These are phyloP conservation scores for Sisymbrium altissimum DNA, from an alignment of 345 rosid species.

Conservation along the genomic window DNA sequence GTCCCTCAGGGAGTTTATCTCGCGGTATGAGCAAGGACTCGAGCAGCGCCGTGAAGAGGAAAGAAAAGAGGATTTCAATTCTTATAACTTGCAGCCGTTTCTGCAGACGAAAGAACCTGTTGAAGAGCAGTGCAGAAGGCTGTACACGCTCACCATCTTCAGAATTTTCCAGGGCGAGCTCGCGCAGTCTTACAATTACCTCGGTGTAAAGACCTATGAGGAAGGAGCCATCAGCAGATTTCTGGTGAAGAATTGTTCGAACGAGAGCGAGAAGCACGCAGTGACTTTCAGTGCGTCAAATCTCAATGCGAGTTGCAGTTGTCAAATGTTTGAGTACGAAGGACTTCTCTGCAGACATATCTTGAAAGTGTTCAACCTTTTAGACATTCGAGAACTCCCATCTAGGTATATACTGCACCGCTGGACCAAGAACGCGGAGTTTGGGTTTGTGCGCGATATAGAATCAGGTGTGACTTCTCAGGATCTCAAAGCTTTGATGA, in stretches of 20 bases:
- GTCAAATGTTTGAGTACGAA: slow-evolving; percentile 90
- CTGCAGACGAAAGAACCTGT: slow-evolving; percentile 71
- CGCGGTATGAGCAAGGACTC: slow-evolving; percentile 62
- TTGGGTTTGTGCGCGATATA: slow-evolving; percentile 46
- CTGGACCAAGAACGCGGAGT: slow-evolving; percentile 80
- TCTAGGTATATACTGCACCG: slow-evolving; percentile 66
- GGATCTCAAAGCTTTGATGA: slow-evolving; percentile 64
- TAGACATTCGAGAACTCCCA: slow-evolving; percentile 72
- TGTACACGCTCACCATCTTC: slow-evolving; percentile 68
- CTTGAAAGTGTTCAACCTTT: slow-evolving; percentile 63
- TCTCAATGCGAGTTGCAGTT: slow-evolving; percentile 62
- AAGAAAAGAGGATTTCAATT: slow-evolving; percentile 74
- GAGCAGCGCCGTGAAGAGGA: slow-evolving; percentile 78
- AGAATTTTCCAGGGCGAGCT: slow-evolving; percentile 77
- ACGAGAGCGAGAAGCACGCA: slow-evolving; percentile 58
- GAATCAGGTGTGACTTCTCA: slow-evolving; percentile 57
- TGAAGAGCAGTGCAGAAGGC: slow-evolving; percentile 76
- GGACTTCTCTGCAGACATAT: slow-evolving; percentile 82
- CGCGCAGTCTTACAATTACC: slow-evolving; percentile 52
- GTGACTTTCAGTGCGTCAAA: slow-evolving; percentile 68
- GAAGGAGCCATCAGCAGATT: slow-evolving; percentile 70
- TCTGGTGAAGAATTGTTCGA: slow-evolving; percentile 61
- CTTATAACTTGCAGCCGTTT: slow-evolving; percentile 58
- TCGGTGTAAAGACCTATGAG: slow-evolving; percentile 64
- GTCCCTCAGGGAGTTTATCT: slow-evolving; percentile 54